Conservation (phyloP, 345 rosid genomes). For the Sonneratia caseolaris region DNA sequence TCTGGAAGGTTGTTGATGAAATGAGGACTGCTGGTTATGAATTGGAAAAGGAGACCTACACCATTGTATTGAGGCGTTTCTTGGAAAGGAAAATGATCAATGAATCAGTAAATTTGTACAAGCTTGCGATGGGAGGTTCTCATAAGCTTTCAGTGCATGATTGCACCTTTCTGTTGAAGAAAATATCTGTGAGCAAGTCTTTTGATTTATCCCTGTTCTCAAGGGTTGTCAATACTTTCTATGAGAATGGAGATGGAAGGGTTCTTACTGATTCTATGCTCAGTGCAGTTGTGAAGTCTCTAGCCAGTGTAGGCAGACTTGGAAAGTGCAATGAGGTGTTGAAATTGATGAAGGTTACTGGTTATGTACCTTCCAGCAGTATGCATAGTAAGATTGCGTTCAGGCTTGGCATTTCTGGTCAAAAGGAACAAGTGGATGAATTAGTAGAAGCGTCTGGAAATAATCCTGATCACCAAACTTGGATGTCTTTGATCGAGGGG, state of each 20-base stretch:
- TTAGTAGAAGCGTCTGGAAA: conserved; percentile 42
- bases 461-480: conserved; percentile 40
- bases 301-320: conserved; percentile 51
- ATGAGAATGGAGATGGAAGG: conserved; percentile 43
- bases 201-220: conserved; percentile 58
- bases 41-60: conserved; percentile 57
- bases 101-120: conserved; percentile 73
- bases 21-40: conserved; percentile 52
- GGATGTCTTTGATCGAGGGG: conserved; percentile 63
- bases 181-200: conserved; percentile 45
- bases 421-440: conserved; percentile 39
- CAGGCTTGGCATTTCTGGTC: conserved; percentile 45
- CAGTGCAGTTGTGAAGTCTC: conserved; percentile 57
- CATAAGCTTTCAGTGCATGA: conserved; percentile 44
- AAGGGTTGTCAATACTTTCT: conserved; percentile 47
- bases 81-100: conserved; percentile 49
- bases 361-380: conserved; percentile 33
- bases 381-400: conserved; percentile 48
- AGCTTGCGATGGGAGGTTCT: conserved; percentile 55
- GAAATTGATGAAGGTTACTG: conserved; percentile 53
- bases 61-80: conserved; percentile 41
- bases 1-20: conserved; percentile 64
- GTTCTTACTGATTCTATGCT: conserved; percentile 50
- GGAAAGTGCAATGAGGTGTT: conserved; percentile 48
- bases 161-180: conserved; percentile 53